Conservation (phyloP, 257 asterid species). For the Ligustrum vulgare region DNA sequence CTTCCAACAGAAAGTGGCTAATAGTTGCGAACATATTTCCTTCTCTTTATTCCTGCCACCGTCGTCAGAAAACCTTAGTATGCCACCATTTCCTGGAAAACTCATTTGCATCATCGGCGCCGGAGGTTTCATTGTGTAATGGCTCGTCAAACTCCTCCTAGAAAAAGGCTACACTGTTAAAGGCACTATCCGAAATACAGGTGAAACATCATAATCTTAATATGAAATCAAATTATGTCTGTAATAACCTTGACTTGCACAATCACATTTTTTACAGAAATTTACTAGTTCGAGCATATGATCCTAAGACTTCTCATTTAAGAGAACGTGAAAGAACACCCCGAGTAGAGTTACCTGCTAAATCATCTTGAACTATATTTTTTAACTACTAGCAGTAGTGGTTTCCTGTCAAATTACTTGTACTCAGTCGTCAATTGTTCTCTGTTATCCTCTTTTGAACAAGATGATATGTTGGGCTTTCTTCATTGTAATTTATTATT, state of each 20-base stretch:
- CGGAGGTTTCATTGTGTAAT: conserved; percentile 94
- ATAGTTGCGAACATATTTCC: neutral
- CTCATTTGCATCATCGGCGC: conserved; percentile 96
- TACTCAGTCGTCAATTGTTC: too few relatives aligned
- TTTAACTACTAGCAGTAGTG: too few relatives aligned
- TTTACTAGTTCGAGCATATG: conserved; percentile 42
- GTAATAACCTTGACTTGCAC: too few relatives aligned
- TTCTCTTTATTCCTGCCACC: neutral
- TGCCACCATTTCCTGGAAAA: conserved; percentile 68
- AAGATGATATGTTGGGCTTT: too few relatives aligned
- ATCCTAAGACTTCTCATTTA: conserved; percentile 78
- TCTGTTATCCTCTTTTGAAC: too few relatives aligned
- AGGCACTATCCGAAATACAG: conserved; percentile 95
- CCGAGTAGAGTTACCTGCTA: too few relatives aligned
- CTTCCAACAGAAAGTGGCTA: too few relatives aligned
- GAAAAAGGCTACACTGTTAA: conserved; percentile 81
- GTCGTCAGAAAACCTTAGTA: conserved; percentile 18
- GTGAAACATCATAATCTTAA: conserved; percentile 28
- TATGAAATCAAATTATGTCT: neutral
- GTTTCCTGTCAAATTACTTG: too few relatives aligned
- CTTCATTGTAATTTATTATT: too few relatives aligned
- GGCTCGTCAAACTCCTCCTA: conserved; percentile 90
- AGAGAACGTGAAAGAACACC: conserved; percentile 82
- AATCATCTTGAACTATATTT: too few relatives aligned
- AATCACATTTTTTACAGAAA: too few relatives aligned